These are phyloP conservation scores for Taxillus chinensis DNA, from an alignment of 164 flowering plant genomes.

Conservation along the genomic window DNA sequence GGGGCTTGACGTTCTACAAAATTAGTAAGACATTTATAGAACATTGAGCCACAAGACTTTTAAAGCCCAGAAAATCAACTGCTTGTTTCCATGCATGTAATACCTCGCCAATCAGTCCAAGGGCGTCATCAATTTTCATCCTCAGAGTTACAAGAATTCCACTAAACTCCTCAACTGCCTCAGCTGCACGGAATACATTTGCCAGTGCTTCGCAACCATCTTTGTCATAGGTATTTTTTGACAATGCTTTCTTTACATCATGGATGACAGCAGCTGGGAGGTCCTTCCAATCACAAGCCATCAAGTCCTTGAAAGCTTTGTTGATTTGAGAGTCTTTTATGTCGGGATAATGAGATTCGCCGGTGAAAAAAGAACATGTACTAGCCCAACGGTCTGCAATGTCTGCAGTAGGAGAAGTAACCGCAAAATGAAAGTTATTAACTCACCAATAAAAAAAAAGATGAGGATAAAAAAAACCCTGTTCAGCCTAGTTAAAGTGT, in stretches of 20 bases:
- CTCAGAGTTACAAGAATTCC: background rate
- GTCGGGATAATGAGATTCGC: background rate
- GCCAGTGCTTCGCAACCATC: background rate
- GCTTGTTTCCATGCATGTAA: background rate
- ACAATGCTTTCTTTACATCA: background rate
- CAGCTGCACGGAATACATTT: slow-evolving; percentile 2
- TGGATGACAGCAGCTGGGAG: background rate
- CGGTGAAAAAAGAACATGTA: background rate
- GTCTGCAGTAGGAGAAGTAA: background rate
- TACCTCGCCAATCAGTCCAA: slow-evolving; percentile 2
- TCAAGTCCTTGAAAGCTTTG: background rate
- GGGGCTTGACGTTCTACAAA: too few species aligned
- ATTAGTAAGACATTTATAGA: background rate
- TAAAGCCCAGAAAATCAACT: background rate
- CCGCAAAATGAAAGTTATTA: background rate
- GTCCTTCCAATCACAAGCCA: background rate
- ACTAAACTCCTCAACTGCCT: slow-evolving; percentile 1
- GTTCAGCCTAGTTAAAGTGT: background rate
- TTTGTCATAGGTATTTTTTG: background rate
- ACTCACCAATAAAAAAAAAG: background rate
- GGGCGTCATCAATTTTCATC: background rate
- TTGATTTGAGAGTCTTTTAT: background rate
- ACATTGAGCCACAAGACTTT: background rate
- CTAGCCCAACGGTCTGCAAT: background rate
- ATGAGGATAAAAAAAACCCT: background rate